These are phyloP conservation scores for Rhodotorula mucilaginosa DNA, from an alignment of 1,284 basidiomycete genomes.

Conservation along the genomic window DNA sequence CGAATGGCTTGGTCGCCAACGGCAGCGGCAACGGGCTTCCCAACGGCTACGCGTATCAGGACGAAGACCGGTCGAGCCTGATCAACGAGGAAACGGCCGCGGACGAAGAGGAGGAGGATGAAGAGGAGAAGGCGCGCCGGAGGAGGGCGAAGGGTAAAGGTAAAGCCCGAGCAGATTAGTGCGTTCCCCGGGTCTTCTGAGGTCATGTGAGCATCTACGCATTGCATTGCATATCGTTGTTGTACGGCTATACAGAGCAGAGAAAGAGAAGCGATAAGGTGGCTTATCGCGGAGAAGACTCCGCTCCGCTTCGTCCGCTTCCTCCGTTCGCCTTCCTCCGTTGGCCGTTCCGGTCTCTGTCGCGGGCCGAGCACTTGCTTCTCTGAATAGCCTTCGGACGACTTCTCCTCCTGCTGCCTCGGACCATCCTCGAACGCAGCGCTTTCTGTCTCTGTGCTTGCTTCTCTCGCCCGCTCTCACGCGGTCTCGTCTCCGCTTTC, in stretches of 20 bases:
- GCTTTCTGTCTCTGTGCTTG: too few species aligned
- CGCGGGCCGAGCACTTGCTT: too few species aligned
- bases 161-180: constrained; percentile 12
- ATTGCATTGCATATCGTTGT: background rate
- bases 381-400: too few species aligned
- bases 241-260: background rate
- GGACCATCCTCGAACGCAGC: too few species aligned
- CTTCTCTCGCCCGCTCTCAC: too few species aligned
- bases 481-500: too few species aligned
- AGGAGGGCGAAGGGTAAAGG: constrained; percentile 26
- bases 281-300: constrained; percentile 13
- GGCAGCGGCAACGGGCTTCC: background rate
- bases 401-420: too few species aligned
- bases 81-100: background rate
- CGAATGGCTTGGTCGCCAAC: background rate
- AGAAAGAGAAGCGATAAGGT: constrained; percentile 19
- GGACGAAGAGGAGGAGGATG: background rate
- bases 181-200: background rate
- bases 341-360: background rate
- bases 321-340: constrained; percentile 47
- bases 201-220: background rate
- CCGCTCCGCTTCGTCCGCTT: constrained; percentile 12
- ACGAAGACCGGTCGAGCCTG: background rate
- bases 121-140: background rate
- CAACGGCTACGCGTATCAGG: background rate